Evolutionary conservation across 768 basidiomycete genomes (phyloP).

Genomic region (Crepidotus variabilis): DNA sequence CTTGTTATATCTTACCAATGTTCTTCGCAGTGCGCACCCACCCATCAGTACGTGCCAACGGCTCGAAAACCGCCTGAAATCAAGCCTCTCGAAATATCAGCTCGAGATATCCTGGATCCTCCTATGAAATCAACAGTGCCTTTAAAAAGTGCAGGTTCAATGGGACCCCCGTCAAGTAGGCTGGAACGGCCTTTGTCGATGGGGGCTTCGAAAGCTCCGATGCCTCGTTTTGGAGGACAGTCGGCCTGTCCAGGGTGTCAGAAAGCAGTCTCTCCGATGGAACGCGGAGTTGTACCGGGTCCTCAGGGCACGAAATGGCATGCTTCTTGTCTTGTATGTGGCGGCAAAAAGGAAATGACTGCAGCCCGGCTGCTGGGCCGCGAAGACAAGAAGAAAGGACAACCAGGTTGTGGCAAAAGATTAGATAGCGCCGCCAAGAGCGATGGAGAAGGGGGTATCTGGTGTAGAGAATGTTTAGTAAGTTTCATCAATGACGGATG

Average conservation of each 20-base stretch:
- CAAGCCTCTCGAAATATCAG: conserved; percentile 16
- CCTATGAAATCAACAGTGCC: conserved; percentile 6
- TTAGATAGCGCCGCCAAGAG: conserved; percentile 80
- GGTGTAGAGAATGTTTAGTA: conserved; percentile 85
- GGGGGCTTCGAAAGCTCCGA: conserved; percentile 25
- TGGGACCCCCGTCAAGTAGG: conserved; percentile 21
- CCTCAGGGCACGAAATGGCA: conserved; percentile 85
- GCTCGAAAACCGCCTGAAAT: conserved; percentile 24
- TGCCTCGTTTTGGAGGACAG: conserved; percentile 57
- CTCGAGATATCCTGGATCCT: conserved; percentile 9
- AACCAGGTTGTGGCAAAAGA: conserved; percentile 79
- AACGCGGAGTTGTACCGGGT: conserved; percentile 80
- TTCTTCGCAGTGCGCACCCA: conserved; percentile 39
- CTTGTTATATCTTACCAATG: background rate
- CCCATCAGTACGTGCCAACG: conserved; percentile 29
- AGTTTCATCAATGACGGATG: conserved; percentile 21
- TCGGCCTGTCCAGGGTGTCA: conserved; percentile 73
- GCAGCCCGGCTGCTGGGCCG: conserved; percentile 32
- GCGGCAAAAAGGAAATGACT: conserved; percentile 57
- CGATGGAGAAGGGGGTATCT: conserved; percentile 65
- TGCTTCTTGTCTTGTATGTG: conserved; percentile 71
- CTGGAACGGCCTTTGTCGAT: conserved; percentile 20
- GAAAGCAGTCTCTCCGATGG: conserved; percentile 76
- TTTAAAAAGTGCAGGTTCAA: conserved; percentile 11
- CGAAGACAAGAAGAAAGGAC: conserved; percentile 45